A percentile compares a stretch with the other conserved stretches of the same genome.
Conservation (phyloP, 2,329 filamentous ascomycete species). For the Shiraia bambusicola region DNA sequence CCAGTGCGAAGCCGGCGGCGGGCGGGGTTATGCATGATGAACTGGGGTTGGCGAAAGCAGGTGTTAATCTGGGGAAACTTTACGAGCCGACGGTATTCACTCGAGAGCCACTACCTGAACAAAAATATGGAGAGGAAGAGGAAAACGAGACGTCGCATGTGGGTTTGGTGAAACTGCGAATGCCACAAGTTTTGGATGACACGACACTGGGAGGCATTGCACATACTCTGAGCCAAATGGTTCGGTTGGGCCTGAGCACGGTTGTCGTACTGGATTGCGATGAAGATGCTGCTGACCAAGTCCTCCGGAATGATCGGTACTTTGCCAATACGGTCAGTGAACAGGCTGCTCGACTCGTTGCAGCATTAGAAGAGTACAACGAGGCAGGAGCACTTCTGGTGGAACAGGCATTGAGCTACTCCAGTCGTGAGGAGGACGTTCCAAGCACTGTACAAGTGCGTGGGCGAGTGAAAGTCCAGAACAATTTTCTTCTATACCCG, state of each 20-base stretch:
- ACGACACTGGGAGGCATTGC: slow-evolving; percentile 72
- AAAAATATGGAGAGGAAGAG: slow-evolving; percentile 20
- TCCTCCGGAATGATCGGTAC: slow-evolving; percentile 26
- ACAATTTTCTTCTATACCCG: slow-evolving; percentile 59
- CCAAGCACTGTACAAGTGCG: slow-evolving; percentile 39
- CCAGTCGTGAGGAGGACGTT: slow-evolving; percentile 31
- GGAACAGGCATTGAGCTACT: slow-evolving; percentile 55
- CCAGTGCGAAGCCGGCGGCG: slow-evolving; percentile 15
- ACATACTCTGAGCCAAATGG: slow-evolving; percentile 80
- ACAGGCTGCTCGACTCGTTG: slow-evolving; percentile 73
- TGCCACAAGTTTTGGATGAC: slow-evolving; percentile 70
- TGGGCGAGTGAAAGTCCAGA: slow-evolving; percentile 44
- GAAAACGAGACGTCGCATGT: slow-evolving; percentile 63
- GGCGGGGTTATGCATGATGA: slow-evolving; percentile 32
- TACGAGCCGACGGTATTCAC: slow-evolving; percentile 63
- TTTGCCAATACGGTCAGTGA: slow-evolving; percentile 54
- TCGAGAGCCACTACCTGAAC: slow-evolving; percentile 51
- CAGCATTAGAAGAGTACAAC: slow-evolving; percentile 70
- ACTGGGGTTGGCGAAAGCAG: slow-evolving; percentile 45
- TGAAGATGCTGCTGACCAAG: slow-evolving; percentile 42
- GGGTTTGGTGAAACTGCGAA: slow-evolving; percentile 81
- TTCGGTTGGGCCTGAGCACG: slow-evolving; percentile 76
- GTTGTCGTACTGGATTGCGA: slow-evolving; percentile 79
- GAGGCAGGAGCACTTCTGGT: slow-evolving; percentile 69
- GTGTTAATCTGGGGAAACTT: slow-evolving; percentile 63